Conservation (phyloP, 805 yeast species). For the Hanseniaspora osmophila region DNA sequence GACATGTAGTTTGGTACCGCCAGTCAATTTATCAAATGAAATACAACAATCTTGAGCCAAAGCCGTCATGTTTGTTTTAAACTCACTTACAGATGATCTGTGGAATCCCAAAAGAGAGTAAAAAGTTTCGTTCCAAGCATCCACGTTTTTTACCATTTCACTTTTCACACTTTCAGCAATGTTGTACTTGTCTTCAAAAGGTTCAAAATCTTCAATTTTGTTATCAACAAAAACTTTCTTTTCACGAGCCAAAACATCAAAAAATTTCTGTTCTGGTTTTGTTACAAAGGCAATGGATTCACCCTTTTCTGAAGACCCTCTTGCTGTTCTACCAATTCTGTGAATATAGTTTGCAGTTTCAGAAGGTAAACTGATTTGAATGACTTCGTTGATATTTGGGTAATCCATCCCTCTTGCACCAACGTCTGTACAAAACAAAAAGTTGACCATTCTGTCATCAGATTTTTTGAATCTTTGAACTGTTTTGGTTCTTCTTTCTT, state of each 20-base stretch:
- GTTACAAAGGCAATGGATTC: conserved; percentile 48
- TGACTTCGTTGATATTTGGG: conserved; percentile 72
- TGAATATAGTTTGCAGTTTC: conserved; percentile 75
- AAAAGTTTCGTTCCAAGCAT: conserved; percentile 19
- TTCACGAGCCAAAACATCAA: conserved; percentile 30
- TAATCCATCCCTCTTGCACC: conserved; percentile 96
- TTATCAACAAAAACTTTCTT: conserved; percentile 43
- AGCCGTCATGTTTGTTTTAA: conserved; percentile 20
- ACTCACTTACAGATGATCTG: conserved; percentile 21
- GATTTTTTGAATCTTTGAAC: conserved; percentile 39
- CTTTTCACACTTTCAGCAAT: conserved; percentile 16
- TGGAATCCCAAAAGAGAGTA: conserved; percentile 25
- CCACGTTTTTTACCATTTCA: conserved; percentile 14
- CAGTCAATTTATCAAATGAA: conserved; percentile 7
- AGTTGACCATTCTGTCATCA: conserved; percentile 7
- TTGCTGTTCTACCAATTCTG: conserved; percentile 90
- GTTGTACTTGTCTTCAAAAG: conserved; percentile 23
- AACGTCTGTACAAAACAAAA: conserved; percentile 78
- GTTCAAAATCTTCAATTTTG: conserved; percentile 26
- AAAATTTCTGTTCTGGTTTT: conserved; percentile 42
- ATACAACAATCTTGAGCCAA: conserved; percentile 21
- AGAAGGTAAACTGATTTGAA: conserved; percentile 67
- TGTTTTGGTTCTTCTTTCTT: conserved; percentile 47
- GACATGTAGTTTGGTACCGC: conserved; percentile 18
- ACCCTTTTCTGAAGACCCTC: conserved; percentile 69